Percentiles rank a stretch among this genome's conserved stretches.
phyloP scores from a whole-genome alignment of 2,329 filamentous ascomycete species.

The Curvularia lunata region DNA sequence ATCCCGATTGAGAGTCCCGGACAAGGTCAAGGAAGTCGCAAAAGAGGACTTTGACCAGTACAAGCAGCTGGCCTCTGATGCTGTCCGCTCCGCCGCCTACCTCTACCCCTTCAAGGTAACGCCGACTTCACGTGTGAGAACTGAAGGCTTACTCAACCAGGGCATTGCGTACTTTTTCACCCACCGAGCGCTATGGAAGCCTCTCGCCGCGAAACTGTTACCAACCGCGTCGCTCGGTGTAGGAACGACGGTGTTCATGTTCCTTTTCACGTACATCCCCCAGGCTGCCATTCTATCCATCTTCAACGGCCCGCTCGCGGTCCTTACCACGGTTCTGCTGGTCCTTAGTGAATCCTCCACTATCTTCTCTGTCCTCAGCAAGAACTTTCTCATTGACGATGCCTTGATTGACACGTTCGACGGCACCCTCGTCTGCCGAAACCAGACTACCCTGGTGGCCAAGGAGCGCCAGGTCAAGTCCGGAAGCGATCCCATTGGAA shows the following conservation, averaged over 20 bases:
- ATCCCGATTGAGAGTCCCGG: conserved; percentile 44
- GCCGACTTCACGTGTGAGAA: too few species aligned
- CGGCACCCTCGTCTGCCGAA: conserved; percentile 64
- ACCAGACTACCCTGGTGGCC: conserved; percentile 68
- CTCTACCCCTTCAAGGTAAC: conserved; percentile 85
- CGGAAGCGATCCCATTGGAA: conserved; percentile 59
- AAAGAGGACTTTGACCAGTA: conserved; percentile 75
- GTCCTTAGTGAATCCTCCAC: conserved; percentile 61
- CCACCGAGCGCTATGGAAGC: conserved; percentile 65
- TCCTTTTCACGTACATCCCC: conserved; percentile 83
- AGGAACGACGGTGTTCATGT: conserved; percentile 79
- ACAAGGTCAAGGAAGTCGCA: conserved; percentile 63
- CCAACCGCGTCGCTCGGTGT: conserved; percentile 73
- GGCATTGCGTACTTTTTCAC: conserved; percentile 66
- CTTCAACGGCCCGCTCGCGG: conserved; percentile 81
- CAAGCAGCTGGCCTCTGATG: conserved; percentile 68
- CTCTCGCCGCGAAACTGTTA: conserved; percentile 62
- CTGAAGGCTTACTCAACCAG: too few species aligned
- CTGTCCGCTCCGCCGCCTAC: conserved; percentile 78
- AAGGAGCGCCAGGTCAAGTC: conserved; percentile 75
- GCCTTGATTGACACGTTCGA: conserved; percentile 90
- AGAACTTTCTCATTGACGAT: conserved; percentile 79
- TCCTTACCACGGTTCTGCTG: conserved; percentile 73
- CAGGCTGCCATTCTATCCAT: conserved; percentile 83
- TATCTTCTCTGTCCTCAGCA: conserved; percentile 61